Conservation (phyloP, 805 yeast genomes). For the Yamadazyma tumulicola region DNA sequence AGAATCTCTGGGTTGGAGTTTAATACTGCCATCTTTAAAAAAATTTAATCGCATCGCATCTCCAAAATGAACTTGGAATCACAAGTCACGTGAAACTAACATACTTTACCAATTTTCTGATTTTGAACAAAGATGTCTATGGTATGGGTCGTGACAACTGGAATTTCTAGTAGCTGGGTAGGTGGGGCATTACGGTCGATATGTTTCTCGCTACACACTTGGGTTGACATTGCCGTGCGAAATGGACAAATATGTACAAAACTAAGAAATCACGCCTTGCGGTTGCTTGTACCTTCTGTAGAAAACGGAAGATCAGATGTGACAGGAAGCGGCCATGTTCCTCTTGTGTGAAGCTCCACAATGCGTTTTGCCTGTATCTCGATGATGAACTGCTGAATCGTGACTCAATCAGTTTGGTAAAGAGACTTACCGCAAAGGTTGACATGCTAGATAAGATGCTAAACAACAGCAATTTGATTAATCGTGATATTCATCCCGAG, state of each 20-base stretch:
- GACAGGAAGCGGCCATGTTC: constrained; percentile 10
- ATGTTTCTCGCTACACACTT: no score
- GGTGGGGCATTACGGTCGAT: no score
- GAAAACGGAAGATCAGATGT: constrained; percentile 12
- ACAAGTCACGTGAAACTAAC: no score
- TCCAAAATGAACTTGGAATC: no score
- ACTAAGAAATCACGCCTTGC: no score
- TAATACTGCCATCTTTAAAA: constrained; percentile 43
- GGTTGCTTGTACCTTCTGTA: constrained; percentile 9
- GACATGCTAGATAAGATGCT: not conserved
- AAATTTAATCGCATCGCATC: not conserved
- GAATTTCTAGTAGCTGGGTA: no score
- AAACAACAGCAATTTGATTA: not conserved
- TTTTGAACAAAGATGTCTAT: no score
- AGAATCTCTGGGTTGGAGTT: constrained; percentile 75
- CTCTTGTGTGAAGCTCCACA: constrained; percentile 8
- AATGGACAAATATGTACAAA: no score
- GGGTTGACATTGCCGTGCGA: no score
- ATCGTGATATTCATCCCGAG: not conserved
- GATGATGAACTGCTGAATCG: not conserved
- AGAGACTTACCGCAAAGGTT: not conserved
- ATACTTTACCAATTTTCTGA: no score
- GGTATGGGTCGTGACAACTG: no score
- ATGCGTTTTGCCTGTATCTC: constrained; percentile 4
- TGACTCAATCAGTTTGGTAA: not conserved